Percentiles rank a stretch among this genome's conserved stretches.
Evolutionary conservation across 129 eudicot genomes (phyloP).

Genomic region (Arctium lappa): DNA sequence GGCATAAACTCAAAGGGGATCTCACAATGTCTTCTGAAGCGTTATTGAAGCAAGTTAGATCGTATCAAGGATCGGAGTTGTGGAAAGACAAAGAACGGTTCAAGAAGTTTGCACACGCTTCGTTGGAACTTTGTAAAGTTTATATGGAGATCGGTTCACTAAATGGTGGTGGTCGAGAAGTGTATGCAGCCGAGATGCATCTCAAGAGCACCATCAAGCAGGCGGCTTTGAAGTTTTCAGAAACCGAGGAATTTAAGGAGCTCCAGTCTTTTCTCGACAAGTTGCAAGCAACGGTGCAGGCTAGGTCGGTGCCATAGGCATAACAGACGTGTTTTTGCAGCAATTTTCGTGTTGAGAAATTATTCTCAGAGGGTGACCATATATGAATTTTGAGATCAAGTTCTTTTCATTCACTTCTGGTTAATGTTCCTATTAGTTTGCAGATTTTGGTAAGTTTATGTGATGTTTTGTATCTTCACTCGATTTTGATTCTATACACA

Average conservation of each 20-base stretch:
- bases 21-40: slow-evolving; percentile 86
- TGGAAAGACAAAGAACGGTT: slow-evolving; percentile 73
- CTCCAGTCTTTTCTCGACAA: slow-evolving; percentile 52
- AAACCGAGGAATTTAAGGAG: slow-evolving; percentile 50
- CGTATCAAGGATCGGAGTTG: slow-evolving; percentile 78
- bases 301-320: slow-evolving; percentile 15
- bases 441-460: background rate
- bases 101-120: slow-evolving; percentile 76
- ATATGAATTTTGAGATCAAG: background rate
- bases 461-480: background rate
- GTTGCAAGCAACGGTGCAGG: slow-evolving; percentile 48
- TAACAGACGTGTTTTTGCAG: background rate
- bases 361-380: no score
- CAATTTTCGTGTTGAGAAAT: background rate
- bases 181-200: slow-evolving; percentile 81
- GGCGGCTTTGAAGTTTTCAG: slow-evolving; percentile 57
- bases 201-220: slow-evolving; percentile 66
- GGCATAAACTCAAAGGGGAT: slow-evolving; percentile 88
- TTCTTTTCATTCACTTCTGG: background rate
- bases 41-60: slow-evolving; percentile 75
- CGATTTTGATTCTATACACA: background rate
- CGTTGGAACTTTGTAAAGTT: slow-evolving; percentile 77
- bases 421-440: background rate
- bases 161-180: slow-evolving; percentile 44
- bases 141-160: slow-evolving; percentile 51